Percentiles rank a stretch among this genome's conserved stretches.
Evolutionary conservation across 257 asterid genomes (phyloP).

Genomic region (Voacanga thouarsii): DNA sequence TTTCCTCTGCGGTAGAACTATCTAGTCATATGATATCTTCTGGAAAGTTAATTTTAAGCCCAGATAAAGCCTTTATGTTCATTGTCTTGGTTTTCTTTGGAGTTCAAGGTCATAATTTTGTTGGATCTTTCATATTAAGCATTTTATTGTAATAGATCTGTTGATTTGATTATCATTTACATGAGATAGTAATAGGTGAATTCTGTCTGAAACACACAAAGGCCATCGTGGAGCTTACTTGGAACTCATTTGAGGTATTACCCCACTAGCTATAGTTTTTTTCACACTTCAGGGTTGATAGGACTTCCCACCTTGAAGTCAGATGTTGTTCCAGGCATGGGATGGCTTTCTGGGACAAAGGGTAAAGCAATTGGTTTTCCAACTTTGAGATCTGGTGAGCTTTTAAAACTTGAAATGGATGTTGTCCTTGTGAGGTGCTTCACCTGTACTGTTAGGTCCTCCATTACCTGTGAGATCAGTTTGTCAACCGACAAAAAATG

Average conservation of each 20-base stretch:
- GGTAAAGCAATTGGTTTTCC: background rate
- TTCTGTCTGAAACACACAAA: background rate
- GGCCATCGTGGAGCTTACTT: background rate
- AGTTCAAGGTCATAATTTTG: background rate
- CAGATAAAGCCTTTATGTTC: background rate
- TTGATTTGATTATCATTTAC: background rate
- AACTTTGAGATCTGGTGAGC: slow-evolving; percentile 22
- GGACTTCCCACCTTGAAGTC: slow-evolving; percentile 15
- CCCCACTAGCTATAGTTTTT: background rate
- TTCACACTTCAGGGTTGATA: slow-evolving; percentile 1
- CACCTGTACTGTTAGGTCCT: background rate
- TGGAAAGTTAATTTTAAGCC: background rate
- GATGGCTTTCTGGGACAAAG: slow-evolving; percentile 11
- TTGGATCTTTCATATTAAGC: background rate
- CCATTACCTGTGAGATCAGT: slow-evolving; percentile 5
- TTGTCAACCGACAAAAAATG: slow-evolving; percentile 3
- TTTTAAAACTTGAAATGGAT: background rate
- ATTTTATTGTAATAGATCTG: background rate
- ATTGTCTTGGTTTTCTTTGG: background rate
- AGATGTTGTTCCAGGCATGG: slow-evolving; percentile 4
- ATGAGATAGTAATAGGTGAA: background rate
- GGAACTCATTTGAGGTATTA: slow-evolving; percentile 10
- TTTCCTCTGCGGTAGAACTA: background rate
- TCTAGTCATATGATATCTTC: too few species aligned
- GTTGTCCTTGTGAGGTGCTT: slow-evolving; percentile 14